Percentiles rank a stretch among this genome's conserved stretches.
Evolutionary conservation across 2,329 filamentous ascomycete species (phyloP).

Genomic region (Pseudogymnoascus destructans): DNA sequence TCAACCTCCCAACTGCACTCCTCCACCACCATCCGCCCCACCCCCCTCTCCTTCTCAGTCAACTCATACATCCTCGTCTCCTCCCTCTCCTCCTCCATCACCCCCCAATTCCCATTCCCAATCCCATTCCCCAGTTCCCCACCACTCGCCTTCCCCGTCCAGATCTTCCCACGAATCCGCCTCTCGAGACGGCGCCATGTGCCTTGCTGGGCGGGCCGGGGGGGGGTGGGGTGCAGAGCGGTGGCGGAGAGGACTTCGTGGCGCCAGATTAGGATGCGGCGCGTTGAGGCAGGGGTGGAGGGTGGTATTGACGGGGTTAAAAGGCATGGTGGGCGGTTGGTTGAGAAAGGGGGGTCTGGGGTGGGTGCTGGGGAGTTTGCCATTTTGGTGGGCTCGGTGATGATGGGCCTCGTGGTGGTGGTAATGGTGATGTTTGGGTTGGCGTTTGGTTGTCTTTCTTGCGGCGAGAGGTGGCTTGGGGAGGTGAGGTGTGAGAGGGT

Average conservation of each 20-base stretch:
- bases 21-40: neutral
- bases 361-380: neutral
- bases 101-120: slow-evolving; percentile 3
- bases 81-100: neutral
- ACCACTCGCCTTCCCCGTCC: neutral
- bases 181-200: neutral
- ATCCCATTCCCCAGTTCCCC: slow-evolving; percentile 14
- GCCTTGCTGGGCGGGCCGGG: slow-evolving; percentile 20
- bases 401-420: neutral
- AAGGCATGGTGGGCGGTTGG: neutral
- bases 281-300: slow-evolving; percentile 17
- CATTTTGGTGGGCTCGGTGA: neutral
- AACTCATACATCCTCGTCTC: slow-evolving; percentile 12
- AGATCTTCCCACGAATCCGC: neutral
- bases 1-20: slow-evolving; percentile 15
- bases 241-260: slow-evolving; percentile 33
- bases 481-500: neutral
- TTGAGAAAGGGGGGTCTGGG: neutral
- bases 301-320: no score
- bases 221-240: slow-evolving; percentile 26
- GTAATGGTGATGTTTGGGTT: neutral
- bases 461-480: neutral
- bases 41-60: neutral
- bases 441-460: neutral
- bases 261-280: slow-evolving; percentile 38